Base-by-base conservation (phyloP, 805 yeast species). In the Torulaspora gathmanii region DNA sequence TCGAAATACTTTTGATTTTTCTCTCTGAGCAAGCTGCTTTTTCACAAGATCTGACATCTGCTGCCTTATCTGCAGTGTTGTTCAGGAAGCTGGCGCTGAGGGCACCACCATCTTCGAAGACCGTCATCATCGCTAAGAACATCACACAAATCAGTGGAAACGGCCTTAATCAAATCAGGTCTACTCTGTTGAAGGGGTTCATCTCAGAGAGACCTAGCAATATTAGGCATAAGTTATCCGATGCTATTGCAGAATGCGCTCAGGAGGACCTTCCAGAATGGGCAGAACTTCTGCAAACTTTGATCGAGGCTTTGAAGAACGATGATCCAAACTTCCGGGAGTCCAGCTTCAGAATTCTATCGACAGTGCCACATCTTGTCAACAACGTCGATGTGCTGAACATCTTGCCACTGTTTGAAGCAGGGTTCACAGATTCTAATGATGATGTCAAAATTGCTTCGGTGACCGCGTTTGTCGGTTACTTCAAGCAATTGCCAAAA, bases 211-310 rank as follows among this genome's bases (percentile, higher is more conserved):
- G 83, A 61, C 70, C 84, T n/a, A 79, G 79, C 50, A 79, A 78
- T 51, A 88, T 88, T 26, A 81, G 97, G 62, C 96, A 91, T 65
- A 93, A 91, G 61, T 70, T 93, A 39, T 82, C 96, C 2, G 99
- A 93, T 70, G 95, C 95, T 7, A 83, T 93, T 38, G 86, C 97
- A 1, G 98, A 90, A 67, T 79, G 91, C 37, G 95, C 96, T 1
- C 81, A 82, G 57, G 83, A 80, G 47, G 82, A 78, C 11, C 64
- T 71, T 37, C 72, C 71, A 17, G 65, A 71, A 4, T 91, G 99
- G 99, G 78, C 82, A 12, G 90, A 86, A 33, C 75, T 85, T 39
- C 68, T 89, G 30, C 88, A 86, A 42, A 80, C 88, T 0, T 70
- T 91, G 31, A 77, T 87, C 50, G 79, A 77, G 55, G 88, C 93